phyloP scores from a whole-genome alignment of 2,329 filamentous ascomycete species.

The Eutypella sp. region DNA sequence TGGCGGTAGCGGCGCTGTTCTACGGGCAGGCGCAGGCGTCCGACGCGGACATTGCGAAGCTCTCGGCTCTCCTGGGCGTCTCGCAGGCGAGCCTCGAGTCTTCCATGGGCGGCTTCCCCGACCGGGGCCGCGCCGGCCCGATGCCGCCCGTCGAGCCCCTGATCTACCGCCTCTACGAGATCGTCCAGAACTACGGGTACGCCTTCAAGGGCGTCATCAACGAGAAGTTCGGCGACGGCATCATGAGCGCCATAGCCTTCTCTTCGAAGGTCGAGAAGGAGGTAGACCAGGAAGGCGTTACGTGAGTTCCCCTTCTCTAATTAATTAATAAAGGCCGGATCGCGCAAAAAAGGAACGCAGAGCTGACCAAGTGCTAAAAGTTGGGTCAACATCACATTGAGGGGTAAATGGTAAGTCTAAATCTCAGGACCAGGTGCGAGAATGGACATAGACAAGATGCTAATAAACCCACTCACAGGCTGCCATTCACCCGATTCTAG shows the following conservation, averaged over 20 bases:
- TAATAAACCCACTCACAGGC: conserved; percentile 8
- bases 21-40: conserved; percentile 80
- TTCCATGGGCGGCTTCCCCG: conserved; percentile 69
- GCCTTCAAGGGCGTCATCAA: conserved; percentile 93
- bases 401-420: conserved; percentile 27
- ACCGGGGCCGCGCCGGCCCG: conserved; percentile 71
- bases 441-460: neutral
- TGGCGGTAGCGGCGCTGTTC: conserved; percentile 82
- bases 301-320: conserved; percentile 28
- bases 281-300: conserved; percentile 72
- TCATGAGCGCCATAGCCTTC: conserved; percentile 95
- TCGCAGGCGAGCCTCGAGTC: conserved; percentile 50
- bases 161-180: conserved; percentile 88
- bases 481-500: conserved; percentile 27
- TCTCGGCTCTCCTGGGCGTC: conserved; percentile 62
- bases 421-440: too few relatives aligned
- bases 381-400: conserved; percentile 28
- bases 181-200: conserved; percentile 95
- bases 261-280: conserved; percentile 92
- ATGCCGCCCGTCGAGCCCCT: conserved; percentile 83
- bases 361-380: conserved; percentile 13
- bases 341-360: too few relatives aligned
- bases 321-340: neutral
- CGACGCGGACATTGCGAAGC: conserved; percentile 59
- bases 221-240: conserved; percentile 90